Conservation (phyloP, 495 filamentous ascomycete genomes). For the Aspergillus carlsbadensis region DNA sequence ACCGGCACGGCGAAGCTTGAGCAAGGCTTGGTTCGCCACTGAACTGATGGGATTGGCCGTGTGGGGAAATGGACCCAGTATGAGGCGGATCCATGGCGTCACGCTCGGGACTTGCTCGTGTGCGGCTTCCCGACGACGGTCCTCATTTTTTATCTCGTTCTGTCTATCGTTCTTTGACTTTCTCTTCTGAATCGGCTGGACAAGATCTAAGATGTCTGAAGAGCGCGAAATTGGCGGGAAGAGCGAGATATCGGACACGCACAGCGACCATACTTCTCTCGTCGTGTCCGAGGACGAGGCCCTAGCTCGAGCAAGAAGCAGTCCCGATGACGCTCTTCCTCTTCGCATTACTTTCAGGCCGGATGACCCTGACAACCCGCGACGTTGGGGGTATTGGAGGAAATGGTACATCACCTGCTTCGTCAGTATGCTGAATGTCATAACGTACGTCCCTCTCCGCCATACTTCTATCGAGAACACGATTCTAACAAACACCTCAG, state of each 20-base stretch:
- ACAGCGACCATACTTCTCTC: slow-evolving; percentile 16
- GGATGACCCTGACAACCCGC: slow-evolving; percentile 43
- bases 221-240: not conserved
- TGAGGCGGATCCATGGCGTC: not conserved
- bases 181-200: not conserved
- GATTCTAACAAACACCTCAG: slow-evolving; percentile 11
- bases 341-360: slow-evolving; percentile 35
- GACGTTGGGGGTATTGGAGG: slow-evolving; percentile 44
- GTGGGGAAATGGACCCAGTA: not conserved
- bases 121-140: not conserved
- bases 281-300: slow-evolving; percentile 30
- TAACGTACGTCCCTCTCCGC: slow-evolving; percentile 32
- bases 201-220: not conserved
- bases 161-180: not conserved
- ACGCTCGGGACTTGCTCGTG: not conserved
- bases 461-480: not conserved
- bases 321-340: slow-evolving; percentile 27
- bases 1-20: not conserved
- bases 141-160: not conserved
- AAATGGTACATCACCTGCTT: slow-evolving; percentile 48
- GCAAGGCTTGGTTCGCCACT: not conserved
- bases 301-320: slow-evolving; percentile 24
- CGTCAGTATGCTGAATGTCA: slow-evolving; percentile 42
- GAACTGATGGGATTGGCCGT: not conserved
- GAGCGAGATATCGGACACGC: slow-evolving; percentile 14